These are phyloP conservation scores for Vitis vinifera DNA, from an alignment of 164 flowering plant genomes.

Conservation along the genomic window ASM3070453v1 NC_081807.1:1436001-1436500, in stretches of 20 bases:
- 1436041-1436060: slow-evolving; percentile 1
- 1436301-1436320: slow-evolving; percentile 33
- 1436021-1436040: slow-evolving; percentile 79
- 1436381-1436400: slow-evolving; percentile 96
- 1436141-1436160: no score
- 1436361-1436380: slow-evolving; percentile 87
- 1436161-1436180: background rate
- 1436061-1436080: background rate
- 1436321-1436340: slow-evolving; percentile 56
- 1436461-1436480: slow-evolving; percentile 97
- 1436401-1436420: slow-evolving; percentile 70
- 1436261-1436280: slow-evolving; percentile 71
- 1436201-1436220: background rate
- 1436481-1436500: slow-evolving; percentile 18
- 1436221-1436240: background rate
- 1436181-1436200: background rate
- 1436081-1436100: background rate
- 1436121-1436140: background rate
- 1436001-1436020: slow-evolving; percentile 66
- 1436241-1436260: background rate
- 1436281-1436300: slow-evolving; percentile 59
- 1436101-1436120: background rate
- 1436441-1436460: slow-evolving; percentile 84
- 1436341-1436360: slow-evolving; percentile 99
- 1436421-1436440: slow-evolving; percentile 57